Evolutionary conservation across 2,329 filamentous ascomycete species (phyloP).

Genomic region (Proliferodiscus dingleyae): DNA sequence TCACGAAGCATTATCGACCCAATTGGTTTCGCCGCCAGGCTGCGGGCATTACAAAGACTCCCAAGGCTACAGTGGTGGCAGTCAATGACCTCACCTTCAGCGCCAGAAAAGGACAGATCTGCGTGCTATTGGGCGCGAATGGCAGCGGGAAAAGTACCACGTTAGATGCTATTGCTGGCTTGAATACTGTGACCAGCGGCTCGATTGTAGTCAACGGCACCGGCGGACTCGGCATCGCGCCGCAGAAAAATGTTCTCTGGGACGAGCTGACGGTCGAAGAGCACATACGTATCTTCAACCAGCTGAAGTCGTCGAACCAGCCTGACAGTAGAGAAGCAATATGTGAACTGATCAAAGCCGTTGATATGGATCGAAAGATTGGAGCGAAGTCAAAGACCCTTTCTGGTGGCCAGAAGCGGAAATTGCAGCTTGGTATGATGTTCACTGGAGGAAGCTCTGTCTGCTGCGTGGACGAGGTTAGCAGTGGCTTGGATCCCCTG

Average conservation of each 20-base stretch:
- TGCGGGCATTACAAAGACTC: constrained; percentile 26
- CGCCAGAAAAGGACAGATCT: constrained; percentile 73
- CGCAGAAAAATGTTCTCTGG: constrained; percentile 94
- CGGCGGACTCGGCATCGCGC: constrained; percentile 79
- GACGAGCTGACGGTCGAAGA: constrained; percentile 81
- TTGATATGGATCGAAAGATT: constrained; percentile 73
- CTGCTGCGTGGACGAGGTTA: constrained; percentile 89
- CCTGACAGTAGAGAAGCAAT: constrained; percentile 55
- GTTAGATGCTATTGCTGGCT: constrained; percentile 78
- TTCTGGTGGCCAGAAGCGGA: constrained; percentile 87
- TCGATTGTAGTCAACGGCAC: constrained; percentile 72
- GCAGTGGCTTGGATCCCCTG: constrained; percentile 80
- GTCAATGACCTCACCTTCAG: constrained; percentile 69
- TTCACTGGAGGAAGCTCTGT: constrained; percentile 83
- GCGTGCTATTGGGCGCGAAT: constrained; percentile 83
- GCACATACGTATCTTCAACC: constrained; percentile 79
- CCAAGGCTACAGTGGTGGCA: constrained; percentile 67
- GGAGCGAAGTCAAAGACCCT: constrained; percentile 70
- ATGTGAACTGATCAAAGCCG: constrained; percentile 56
- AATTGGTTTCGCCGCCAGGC: constrained; percentile 52
- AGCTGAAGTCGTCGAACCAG: constrained; percentile 62
- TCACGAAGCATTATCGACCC: constrained; percentile 75
- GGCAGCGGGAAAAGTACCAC: constrained; percentile 89
- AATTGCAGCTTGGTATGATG: constrained; percentile 92
- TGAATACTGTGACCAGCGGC: constrained; percentile 71